Conservation (phyloP, 2,329 filamentous ascomycete species). For the Stachybotrys elegans region DNA sequence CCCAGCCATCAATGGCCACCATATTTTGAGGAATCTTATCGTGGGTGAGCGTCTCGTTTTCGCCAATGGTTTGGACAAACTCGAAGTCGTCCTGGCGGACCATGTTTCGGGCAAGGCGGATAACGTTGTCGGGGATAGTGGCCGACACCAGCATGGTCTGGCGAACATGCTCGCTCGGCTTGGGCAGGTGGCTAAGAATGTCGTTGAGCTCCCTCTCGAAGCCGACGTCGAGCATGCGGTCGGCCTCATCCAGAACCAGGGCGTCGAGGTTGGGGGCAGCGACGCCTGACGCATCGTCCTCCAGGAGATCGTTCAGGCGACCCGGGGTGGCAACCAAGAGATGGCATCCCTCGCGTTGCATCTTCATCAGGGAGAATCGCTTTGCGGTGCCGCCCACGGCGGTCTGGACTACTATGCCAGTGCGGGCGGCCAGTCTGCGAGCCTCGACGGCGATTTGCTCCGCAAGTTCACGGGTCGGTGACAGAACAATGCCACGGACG, state of each 20-base stretch:
- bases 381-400: slow-evolving; percentile 95
- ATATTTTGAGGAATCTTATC: slow-evolving; percentile 76
- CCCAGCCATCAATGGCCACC: slow-evolving; percentile 60
- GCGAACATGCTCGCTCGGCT: slow-evolving; percentile 56
- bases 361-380: slow-evolving; percentile 57
- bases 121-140: slow-evolving; percentile 80
- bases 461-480: slow-evolving; percentile 75
- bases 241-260: slow-evolving; percentile 92
- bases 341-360: slow-evolving; percentile 75
- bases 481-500: slow-evolving; percentile 67
- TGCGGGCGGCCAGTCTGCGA: slow-evolving; percentile 56
- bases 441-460: slow-evolving; percentile 81
- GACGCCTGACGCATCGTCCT: slow-evolving; percentile 58
- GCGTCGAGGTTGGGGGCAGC: slow-evolving; percentile 79
- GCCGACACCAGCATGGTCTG: slow-evolving; percentile 96
- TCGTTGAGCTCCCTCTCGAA: slow-evolving; percentile 62
- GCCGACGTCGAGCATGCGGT: slow-evolving; percentile 96
- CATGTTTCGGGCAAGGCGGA: slow-evolving; percentile 69
- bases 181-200: slow-evolving; percentile 60
- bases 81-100: slow-evolving; percentile 77
- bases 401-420: slow-evolving; percentile 61
- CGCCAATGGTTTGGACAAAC: slow-evolving; percentile 82
- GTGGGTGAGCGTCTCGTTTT: slow-evolving; percentile 81
- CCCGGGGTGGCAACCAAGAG: slow-evolving; percentile 88
- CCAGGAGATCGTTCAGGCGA: slow-evolving; percentile 75